Evolutionary conservation across 2,329 filamentous ascomycete species (phyloP).

Genomic region (Colletotrichum truncatum): DNA sequence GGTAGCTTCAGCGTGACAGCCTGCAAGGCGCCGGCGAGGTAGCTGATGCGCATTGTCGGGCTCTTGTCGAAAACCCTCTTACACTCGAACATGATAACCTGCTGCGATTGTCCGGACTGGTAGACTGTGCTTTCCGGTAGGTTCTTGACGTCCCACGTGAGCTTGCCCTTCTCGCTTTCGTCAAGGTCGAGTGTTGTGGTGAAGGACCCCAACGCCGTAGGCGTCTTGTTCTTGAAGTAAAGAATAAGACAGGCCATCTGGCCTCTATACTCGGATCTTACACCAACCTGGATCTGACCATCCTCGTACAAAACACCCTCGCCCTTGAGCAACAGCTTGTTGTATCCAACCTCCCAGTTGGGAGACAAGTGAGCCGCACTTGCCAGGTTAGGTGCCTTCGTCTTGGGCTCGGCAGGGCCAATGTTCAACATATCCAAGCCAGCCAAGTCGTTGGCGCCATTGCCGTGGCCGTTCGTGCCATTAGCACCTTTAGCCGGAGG

Average conservation of each 20-base stretch:
- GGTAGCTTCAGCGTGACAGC: conserved; percentile 92
- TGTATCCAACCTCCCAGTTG: conserved; percentile 92
- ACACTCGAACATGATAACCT: conserved; percentile 94
- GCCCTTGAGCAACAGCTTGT: conserved; percentile 78
- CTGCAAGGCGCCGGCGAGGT: conserved; percentile 92
- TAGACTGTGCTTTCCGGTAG: conserved; percentile 84
- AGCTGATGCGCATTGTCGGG: conserved; percentile 93
- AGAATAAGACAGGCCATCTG: conserved; percentile 95
- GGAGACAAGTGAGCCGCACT: conserved; percentile 93
- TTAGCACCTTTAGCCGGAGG: conserved; percentile 53
- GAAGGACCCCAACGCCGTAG: conserved; percentile 85
- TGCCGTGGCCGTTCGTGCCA: conserved; percentile 60
- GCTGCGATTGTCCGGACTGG: conserved; percentile 82
- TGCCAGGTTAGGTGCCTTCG: conserved; percentile 83
- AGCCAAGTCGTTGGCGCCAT: conserved; percentile 72
- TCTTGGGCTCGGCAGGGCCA: conserved; percentile 64
- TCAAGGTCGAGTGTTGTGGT: conserved; percentile 93
- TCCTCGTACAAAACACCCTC: conserved; percentile 97
- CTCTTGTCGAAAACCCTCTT: conserved; percentile 82
- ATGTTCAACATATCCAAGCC: conserved; percentile 82
- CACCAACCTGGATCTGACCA: conserved; percentile 88
- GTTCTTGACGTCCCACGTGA: conserved; percentile 89
- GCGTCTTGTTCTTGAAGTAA: conserved; percentile 95
- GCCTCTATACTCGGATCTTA: conserved; percentile 94
- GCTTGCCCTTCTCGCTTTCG: conserved; percentile 66